A percentile compares a stretch with the other conserved stretches of the same genome.
Evolutionary conservation across 208 protist genomes (phyloP).

Genomic region (Crithidia fasciculata): DNA sequence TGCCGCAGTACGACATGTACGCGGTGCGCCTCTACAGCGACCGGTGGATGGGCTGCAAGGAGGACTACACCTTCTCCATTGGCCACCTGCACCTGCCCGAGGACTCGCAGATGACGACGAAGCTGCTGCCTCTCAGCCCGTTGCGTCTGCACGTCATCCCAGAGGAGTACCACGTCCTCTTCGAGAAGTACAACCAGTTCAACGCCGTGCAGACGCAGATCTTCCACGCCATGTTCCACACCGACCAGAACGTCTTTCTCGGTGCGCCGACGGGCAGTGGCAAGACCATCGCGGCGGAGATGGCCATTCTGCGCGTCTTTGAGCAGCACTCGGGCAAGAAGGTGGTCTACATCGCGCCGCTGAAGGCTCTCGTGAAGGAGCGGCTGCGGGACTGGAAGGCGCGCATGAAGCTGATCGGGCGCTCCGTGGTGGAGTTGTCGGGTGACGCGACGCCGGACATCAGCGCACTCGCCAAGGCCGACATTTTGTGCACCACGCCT

Average conservation of each 20-base stretch:
- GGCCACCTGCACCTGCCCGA: conserved; percentile 96
- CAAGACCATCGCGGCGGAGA: conserved; percentile 99
- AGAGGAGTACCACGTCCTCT: conserved; percentile 82
- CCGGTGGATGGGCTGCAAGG: conserved; percentile 93
- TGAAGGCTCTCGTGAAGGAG: conserved; percentile 99
- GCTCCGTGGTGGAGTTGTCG: conserved; percentile 98
- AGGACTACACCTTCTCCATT: conserved; percentile 93
- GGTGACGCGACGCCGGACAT: conserved; percentile 97
- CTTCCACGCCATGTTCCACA: conserved; percentile 99
- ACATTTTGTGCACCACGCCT: conserved; percentile 99
- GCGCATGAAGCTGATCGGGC: conserved; percentile 93
- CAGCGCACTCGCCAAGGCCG: conserved; percentile 88
- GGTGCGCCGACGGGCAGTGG: conserved; percentile 98
- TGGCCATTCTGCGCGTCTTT: conserved; percentile 97
- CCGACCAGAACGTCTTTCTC: conserved; percentile 98
- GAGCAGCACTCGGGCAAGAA: conserved; percentile 91
- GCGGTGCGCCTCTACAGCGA: conserved; percentile 95
- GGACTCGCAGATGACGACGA: conserved; percentile 93
- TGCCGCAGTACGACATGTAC: conserved; percentile 98
- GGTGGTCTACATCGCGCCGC: conserved; percentile 99
- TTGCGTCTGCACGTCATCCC: conserved; percentile 92
- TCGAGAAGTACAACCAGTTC: conserved; percentile 96
- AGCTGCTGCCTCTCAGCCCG: conserved; percentile 95
- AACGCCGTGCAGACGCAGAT: conserved; percentile 99
- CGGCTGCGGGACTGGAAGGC: conserved; percentile 97